Evolutionary conservation across 176 grass and related monocot genomes (phyloP), one percentile per base, ranked within the genome.

Genomic region (Bothriochloa decipiens): DNA sequence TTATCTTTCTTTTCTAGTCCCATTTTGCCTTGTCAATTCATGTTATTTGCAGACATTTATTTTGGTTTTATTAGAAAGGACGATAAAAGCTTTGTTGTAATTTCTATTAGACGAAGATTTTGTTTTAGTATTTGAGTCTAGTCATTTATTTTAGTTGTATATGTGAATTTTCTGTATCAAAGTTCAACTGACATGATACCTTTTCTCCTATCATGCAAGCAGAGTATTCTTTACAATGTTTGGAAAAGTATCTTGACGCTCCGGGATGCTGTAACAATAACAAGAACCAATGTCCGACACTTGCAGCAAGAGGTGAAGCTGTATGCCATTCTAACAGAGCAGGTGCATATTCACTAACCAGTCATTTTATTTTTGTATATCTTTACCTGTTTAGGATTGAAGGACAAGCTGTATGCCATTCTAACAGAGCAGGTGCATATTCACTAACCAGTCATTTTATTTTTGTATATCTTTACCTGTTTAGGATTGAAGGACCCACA

Each of bases 361-460:
- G 41, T 39, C 42, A 39, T 17, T 36, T 50, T 17, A 1, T 73
- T 65, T 68, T 22, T 49, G 12, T 46, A 3, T 52, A 17, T 52
- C 5, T 52, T 52, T 52, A 52, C 47, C 47, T 52, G 47, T 52
- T 52, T 52, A 63, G 60, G 11, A 46, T 20, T 49, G 40, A 25
- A 73, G 17, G 7, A n/a, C 28, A n/a, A n/a, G n/a, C n/a, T n/a
- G n/a, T n/a, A n/a, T n/a, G n/a, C 36, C 7, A 70, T 97, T 81
- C 69, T 97, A 70, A 92, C 79, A 41, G 85, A 92, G 71, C 89
- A 97, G 83, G 94, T 94, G 84, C 28, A 17, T 85, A 20, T 72
- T 66, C 41, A 37, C 39, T 70, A 32, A 50, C 11, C 5, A 8
- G 41, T 39, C 42, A 39, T 17, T 36, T 50, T 17, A 1, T 73